Evolutionary conservation across 805 yeast genomes (phyloP), one percentile per base, ranked within the genome.

Genomic region (Metschnikowia colocasiae): DNA sequence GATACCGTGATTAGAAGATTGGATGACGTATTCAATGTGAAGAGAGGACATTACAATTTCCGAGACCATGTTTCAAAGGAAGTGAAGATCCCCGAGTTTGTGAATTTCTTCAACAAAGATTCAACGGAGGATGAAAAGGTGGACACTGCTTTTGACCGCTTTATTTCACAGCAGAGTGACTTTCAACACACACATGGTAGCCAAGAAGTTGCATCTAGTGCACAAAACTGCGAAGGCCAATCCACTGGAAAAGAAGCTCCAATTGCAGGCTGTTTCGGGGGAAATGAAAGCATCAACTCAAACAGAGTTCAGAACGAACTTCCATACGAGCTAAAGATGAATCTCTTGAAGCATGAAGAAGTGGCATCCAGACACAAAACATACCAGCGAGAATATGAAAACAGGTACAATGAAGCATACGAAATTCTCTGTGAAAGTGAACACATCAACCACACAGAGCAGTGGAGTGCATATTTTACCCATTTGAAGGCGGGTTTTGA

Each of bases 31-130:
- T 41, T 15, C 7, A n/a, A 31, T 15, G 34, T 20, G n/a, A 40
- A 34, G 20, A 18, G 33, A 15, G 45, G 45, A 19, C 43, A 47
- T 34, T 39, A 44, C 22, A 34, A 27, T 13, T 26, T 29, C 16
- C 38, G 40, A 20, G 29, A 27, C 20, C 37, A 40, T 15, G 27
- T 23, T 10, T 8, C 30, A 5, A 27, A 30, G 10, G 34, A 16
- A 13, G 26, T 32, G 10, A 16, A 27, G 3, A 51, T 48, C 1
- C 57, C 57, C 4, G 56, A 48, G 3, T 54, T 54, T 33, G 56
- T 53, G 20, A 49, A 48, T 19, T 49, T 43, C 45, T 53, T 53
- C 23, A 43, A 42, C 32, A 13, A 23, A 10, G 36, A 35, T n/a
- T 7, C 13, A 15, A 8, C 38, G 7, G 38, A 22, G 4, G 40